Evolutionary conservation across 805 yeast species (phyloP).

Genomic region (Jamesozyma gamospora): DNA sequence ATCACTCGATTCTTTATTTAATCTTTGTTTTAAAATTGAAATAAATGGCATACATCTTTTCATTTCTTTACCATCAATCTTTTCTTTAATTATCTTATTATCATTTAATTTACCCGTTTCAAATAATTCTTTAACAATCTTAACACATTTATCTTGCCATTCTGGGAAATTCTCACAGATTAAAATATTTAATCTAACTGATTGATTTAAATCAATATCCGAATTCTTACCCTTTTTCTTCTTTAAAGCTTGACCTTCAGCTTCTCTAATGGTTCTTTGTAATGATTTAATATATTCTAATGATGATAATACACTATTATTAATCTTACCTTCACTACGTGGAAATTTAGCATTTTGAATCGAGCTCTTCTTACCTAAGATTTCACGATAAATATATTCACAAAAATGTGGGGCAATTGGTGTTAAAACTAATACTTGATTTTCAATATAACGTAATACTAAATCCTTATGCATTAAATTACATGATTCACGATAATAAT

Average conservation of each 20-base stretch:
- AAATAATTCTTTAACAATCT: constrained; percentile 68
- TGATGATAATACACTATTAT: constrained; percentile 51
- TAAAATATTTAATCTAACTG: constrained; percentile 62
- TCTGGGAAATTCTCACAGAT: constrained; percentile 81
- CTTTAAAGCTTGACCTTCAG: constrained; percentile 78
- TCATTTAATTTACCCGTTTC: constrained; percentile 55
- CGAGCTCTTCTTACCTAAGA: constrained; percentile 54
- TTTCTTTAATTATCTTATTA: constrained; percentile 51
- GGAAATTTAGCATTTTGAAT: constrained; percentile 79
- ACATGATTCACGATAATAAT: constrained; percentile 79
- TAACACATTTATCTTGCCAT: constrained; percentile 78
- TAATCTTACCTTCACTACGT: constrained; percentile 55
- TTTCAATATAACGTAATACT: constrained; percentile 71
- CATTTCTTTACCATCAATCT: constrained; percentile 73
- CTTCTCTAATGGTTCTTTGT: constrained; percentile 80
- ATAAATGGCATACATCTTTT: constrained; percentile 98
- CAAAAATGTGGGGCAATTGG: constrained; percentile 96
- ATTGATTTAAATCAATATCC: constrained; percentile 64
- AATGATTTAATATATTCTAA: constrained; percentile 70
- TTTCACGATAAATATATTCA: constrained; percentile 80
- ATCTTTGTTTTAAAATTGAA: constrained; percentile 71
- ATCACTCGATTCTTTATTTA: constrained; percentile 55
- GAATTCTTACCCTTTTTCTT: constrained; percentile 78
- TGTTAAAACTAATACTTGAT: constrained; percentile 72
- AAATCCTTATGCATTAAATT: constrained; percentile 73